These are phyloP conservation scores for Acrocalymma vagum DNA, from an alignment of 2,329 filamentous ascomycete species.

Conservation along the genomic window DNA sequence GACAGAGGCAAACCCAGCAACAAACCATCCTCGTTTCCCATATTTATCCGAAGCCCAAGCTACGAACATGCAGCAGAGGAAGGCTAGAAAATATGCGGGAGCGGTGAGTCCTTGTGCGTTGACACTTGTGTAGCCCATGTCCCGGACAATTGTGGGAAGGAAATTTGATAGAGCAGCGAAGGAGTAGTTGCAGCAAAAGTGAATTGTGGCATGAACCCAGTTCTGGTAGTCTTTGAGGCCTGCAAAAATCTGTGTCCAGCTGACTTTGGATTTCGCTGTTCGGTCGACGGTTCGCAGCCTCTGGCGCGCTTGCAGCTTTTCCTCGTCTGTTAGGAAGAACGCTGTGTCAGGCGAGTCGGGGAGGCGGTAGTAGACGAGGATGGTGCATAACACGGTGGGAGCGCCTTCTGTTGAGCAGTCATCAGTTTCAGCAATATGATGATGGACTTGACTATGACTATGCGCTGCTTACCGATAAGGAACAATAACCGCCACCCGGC, in stretches of 20 bases:
- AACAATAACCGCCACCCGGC: slow-evolving; percentile 43
- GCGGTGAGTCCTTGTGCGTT: slow-evolving; percentile 53
- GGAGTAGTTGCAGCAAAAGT: slow-evolving; percentile 51
- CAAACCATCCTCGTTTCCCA: slow-evolving; percentile 44
- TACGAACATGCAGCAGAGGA: slow-evolving; percentile 41
- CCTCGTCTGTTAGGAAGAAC: slow-evolving; percentile 36
- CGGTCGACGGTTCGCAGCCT: slow-evolving; percentile 54
- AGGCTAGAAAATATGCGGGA: slow-evolving; percentile 52
- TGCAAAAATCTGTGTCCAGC: slow-evolving; percentile 49
- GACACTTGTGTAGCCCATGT: slow-evolving; percentile 51
- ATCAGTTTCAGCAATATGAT: neutral
- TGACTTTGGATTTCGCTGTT: slow-evolving; percentile 44
- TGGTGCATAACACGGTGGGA: slow-evolving; percentile 37
- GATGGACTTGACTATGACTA: neutral
- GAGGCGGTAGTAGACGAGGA: slow-evolving; percentile 40
- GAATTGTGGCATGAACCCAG: slow-evolving; percentile 47
- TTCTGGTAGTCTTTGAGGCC: slow-evolving; percentile 49
- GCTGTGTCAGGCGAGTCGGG: slow-evolving; percentile 39
- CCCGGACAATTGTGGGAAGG: slow-evolving; percentile 52
- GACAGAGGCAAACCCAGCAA: slow-evolving; percentile 34
- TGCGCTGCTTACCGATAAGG: slow-evolving; percentile 32
- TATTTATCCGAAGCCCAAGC: slow-evolving; percentile 48
- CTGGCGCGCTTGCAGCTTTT: slow-evolving; percentile 29
- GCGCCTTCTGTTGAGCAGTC: slow-evolving; percentile 24
- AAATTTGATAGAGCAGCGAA: slow-evolving; percentile 53